Percentiles rank a stretch among this genome's conserved stretches.
Conservation (phyloP, 2,329 filamentous ascomycete genomes). For the Grosmannia serpens region DNA sequence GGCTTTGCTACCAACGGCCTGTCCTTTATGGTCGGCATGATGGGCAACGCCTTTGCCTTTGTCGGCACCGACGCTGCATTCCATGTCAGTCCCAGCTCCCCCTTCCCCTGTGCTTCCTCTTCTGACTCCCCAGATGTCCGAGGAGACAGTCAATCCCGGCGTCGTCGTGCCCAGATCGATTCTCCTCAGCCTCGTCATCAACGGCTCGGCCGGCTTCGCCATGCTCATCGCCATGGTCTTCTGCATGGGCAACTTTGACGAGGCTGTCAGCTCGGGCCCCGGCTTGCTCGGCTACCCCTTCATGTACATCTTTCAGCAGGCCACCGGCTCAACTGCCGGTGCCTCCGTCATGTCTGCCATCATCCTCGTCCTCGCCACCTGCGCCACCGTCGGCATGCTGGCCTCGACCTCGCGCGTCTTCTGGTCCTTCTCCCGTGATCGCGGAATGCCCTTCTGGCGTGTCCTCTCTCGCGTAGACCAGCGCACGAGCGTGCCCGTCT, state of each 20-base stretch:
- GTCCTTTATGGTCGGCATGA: slow-evolving; percentile 32
- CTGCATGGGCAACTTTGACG: slow-evolving; percentile 16
- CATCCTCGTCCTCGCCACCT: slow-evolving; percentile 33
- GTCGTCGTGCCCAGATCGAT: slow-evolving; percentile 23
- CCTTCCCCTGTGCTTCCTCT: background rate
- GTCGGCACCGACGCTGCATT: slow-evolving; percentile 20
- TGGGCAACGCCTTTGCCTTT: slow-evolving; percentile 24
- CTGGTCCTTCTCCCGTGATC: slow-evolving; percentile 33
- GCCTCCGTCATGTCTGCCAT: slow-evolving; percentile 37
- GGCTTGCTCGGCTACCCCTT: slow-evolving; percentile 41
- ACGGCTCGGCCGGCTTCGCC: slow-evolving; percentile 20
- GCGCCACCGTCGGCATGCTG: slow-evolving; percentile 38
- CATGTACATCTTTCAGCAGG: slow-evolving; percentile 45
- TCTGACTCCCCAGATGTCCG: slow-evolving; percentile 19
- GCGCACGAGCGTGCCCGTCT: slow-evolving; percentile 25
- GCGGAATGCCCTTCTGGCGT: slow-evolving; percentile 25
- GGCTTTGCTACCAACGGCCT: slow-evolving; percentile 31
- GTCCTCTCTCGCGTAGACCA: slow-evolving; percentile 26
- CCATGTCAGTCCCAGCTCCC: background rate
- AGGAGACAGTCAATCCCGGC: slow-evolving; percentile 24
- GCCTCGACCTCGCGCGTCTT: slow-evolving; percentile 41
- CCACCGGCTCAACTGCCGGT: slow-evolving; percentile 32
- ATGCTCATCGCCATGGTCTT: slow-evolving; percentile 26
- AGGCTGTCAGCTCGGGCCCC: slow-evolving; percentile 9
- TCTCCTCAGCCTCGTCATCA: slow-evolving; percentile 19